Conservation (phyloP, 2,329 filamentous ascomycete species). For the Xylaria sp. region DNA sequence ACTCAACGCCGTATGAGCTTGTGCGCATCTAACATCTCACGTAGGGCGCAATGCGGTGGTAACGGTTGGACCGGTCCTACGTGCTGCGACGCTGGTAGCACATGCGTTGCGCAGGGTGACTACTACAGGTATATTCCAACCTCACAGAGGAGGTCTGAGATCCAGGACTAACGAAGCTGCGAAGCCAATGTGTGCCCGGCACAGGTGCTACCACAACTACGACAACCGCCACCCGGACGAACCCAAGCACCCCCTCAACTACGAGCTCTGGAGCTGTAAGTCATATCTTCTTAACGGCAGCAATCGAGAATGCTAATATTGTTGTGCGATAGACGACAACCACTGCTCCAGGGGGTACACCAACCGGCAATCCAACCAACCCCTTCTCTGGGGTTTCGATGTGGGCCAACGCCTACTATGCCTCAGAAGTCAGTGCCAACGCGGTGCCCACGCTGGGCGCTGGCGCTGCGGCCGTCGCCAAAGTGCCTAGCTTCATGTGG, state of each 20-base stretch:
- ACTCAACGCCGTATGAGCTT: background rate
- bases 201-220: conserved; percentile 9
- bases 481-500: conserved; percentile 51
- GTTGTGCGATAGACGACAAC: conserved; percentile 5
- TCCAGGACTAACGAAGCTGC: background rate
- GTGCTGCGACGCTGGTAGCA: conserved; percentile 39
- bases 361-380: conserved; percentile 48
- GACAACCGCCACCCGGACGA: background rate
- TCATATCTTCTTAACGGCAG: conserved; percentile 1
- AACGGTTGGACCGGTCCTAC: conserved; percentile 40
- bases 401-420: conserved; percentile 52
- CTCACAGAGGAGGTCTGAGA: background rate
- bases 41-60: conserved; percentile 42
- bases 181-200: conserved; percentile 22
- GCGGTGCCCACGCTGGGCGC: conserved; percentile 59
- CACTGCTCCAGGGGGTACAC: conserved; percentile 28
- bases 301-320: conserved; percentile 1
- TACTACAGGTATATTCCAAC: conserved; percentile 22
- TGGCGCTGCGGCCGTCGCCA: conserved; percentile 46
- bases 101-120: conserved; percentile 29
- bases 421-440: conserved; percentile 47
- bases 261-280: conserved; percentile 16
- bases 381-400: conserved; percentile 46
- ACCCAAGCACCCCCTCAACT: conserved; percentile 7
- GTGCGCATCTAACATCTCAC: conserved; percentile 10